These are phyloP conservation scores for Salinomyces thailandicus DNA, from an alignment of 2,329 filamentous ascomycete species.

Conservation along the genomic window DNA sequence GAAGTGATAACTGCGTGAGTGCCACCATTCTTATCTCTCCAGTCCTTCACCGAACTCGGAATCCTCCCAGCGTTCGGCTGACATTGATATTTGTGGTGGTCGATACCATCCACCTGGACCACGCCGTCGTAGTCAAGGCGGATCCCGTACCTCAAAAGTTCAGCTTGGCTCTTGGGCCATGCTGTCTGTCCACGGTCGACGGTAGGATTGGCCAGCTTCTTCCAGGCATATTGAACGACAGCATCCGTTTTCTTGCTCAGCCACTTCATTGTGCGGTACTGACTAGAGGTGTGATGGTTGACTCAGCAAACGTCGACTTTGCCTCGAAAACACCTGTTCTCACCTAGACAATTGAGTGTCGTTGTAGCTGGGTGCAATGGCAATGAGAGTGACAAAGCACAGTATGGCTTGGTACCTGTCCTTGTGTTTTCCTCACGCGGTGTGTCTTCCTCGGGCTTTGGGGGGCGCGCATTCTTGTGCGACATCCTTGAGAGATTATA, in stretches of 20 bases:
- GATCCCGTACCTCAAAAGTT: background rate
- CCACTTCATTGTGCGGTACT: background rate
- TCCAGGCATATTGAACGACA: background rate
- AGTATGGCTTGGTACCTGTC: no score
- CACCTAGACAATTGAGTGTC: no score
- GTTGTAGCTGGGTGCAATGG: no score
- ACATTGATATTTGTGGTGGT: constrained; percentile 13
- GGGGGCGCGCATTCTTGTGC: no score
- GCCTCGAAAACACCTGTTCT: no score
- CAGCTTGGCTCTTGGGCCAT: background rate
- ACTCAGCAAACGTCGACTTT: no score
- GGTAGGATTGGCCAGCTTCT: background rate
- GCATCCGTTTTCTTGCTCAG: background rate
- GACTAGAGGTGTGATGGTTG: no score
- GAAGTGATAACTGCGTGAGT: constrained; percentile 22
- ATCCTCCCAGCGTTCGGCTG: constrained; percentile 25
- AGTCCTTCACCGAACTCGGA: constrained; percentile 16
- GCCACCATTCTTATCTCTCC: constrained; percentile 21
- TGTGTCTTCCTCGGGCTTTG: no score
- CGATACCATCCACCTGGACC: background rate
- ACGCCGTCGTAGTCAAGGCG: background rate
- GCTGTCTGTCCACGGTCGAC: background rate
- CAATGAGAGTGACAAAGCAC: no score
- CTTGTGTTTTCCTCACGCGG: no score
- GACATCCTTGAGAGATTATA: no score